Evolutionary conservation across 305 asterid species (phyloP).

Genomic region (Fraxinus platypoda): DNA sequence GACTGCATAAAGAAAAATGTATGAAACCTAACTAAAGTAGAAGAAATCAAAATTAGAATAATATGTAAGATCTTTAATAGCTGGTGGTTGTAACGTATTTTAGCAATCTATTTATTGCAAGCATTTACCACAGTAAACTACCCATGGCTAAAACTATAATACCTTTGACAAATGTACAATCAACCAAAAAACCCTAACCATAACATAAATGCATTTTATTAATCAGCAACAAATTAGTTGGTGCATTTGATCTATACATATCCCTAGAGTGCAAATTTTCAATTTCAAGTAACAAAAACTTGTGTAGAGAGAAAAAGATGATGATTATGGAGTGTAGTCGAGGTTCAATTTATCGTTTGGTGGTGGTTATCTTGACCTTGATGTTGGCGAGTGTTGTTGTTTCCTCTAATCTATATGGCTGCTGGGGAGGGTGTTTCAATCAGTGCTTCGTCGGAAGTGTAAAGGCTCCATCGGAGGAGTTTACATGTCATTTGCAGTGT

Average conservation of each 20-base stretch:
- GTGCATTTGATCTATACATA: constrained; percentile 14
- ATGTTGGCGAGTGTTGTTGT: background rate
- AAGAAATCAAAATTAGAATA: background rate
- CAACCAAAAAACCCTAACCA: background rate
- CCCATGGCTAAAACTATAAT: background rate
- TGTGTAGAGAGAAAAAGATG: background rate
- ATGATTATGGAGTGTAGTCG: constrained; percentile 19
- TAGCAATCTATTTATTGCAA: background rate
- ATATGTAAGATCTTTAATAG: background rate
- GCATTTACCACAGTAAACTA: background rate
- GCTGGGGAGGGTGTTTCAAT: constrained; percentile 35
- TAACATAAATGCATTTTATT: constrained; percentile 21
- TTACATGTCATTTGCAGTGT: constrained; percentile 19
- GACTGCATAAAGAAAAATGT: background rate
- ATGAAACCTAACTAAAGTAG: background rate
- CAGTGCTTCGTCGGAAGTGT: background rate
- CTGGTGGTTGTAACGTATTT: background rate
- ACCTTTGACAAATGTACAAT: background rate
- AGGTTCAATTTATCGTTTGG: background rate
- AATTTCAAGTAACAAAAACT: background rate
- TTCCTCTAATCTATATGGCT: background rate
- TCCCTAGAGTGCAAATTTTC: background rate
- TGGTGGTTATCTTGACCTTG: constrained; percentile 1
- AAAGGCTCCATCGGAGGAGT: background rate
- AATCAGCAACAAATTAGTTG: constrained; percentile 23